phyloP scores from a whole-genome alignment of 345 rosid species.

The Adansonia digitata region DNA sequence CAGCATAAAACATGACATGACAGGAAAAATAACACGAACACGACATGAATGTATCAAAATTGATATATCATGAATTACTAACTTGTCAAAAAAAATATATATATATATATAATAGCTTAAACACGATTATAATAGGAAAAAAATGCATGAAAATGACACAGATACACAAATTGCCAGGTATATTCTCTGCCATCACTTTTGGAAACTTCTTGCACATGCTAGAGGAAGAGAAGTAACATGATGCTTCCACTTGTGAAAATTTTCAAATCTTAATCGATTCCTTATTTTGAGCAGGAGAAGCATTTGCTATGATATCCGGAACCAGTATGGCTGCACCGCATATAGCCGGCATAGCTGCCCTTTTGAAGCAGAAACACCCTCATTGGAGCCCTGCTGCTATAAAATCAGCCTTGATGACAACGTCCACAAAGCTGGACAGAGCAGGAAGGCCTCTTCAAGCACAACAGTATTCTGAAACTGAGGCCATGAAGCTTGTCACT shows the following conservation, averaged over 20 bases:
- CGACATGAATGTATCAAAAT: no score
- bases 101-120: no score
- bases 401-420: constrained; percentile 94
- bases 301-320: constrained; percentile 91
- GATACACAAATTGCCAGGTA: no score
- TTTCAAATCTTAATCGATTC: neutral
- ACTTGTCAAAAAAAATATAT: no score
- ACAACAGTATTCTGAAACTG: constrained; percentile 82
- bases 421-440: constrained; percentile 73
- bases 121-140: no score
- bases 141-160: no score
- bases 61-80: no score
- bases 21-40: no score
- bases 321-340: constrained; percentile 99
- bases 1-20: no score
- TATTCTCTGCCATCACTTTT: constrained; percentile 2
- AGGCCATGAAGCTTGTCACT: constrained; percentile 58
- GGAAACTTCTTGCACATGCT: neutral
- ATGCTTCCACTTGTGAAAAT: neutral
- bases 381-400: constrained; percentile 97
- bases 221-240: constrained; percentile 3
- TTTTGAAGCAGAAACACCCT: constrained; percentile 93
- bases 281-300: constrained; percentile 66
- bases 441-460: constrained; percentile 94
- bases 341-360: constrained; percentile 98